phyloP scores from a whole-genome alignment of 2,329 filamentous ascomycete genomes.

The Nothophaeocryptopus gaeumannii region DNA sequence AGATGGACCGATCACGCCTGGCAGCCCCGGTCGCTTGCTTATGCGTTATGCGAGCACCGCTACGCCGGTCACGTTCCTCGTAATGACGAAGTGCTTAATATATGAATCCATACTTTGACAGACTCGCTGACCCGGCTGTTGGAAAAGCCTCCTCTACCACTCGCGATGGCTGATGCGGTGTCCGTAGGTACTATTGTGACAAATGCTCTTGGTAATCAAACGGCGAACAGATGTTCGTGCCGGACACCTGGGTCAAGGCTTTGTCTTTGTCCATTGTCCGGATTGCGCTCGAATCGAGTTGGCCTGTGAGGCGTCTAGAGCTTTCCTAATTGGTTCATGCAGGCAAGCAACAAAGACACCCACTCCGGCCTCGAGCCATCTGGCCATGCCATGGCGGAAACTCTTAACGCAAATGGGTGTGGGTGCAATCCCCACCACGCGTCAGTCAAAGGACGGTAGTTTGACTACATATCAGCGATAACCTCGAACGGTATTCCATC shows the following conservation, averaged over 20 bases:
- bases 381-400: constrained; percentile 4
- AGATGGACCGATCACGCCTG: too few relatives aligned
- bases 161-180: too few relatives aligned
- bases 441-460: constrained; percentile 4
- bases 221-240: constrained; percentile 4
- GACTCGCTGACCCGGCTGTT: too few relatives aligned
- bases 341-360: constrained; percentile 6
- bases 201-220: constrained; percentile 1
- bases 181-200: neutral
- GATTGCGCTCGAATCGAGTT: constrained; percentile 2
- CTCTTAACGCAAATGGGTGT: constrained; percentile 7
- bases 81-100: too few relatives aligned
- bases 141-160: too few relatives aligned
- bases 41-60: too few relatives aligned
- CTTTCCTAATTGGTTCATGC: constrained; percentile 8
- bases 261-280: constrained; percentile 12
- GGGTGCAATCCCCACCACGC: neutral
- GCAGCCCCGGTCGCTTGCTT: too few relatives aligned
- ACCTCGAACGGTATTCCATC: too few relatives aligned
- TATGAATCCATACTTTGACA: too few relatives aligned
- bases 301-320: constrained; percentile 3
- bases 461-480: constrained; percentile 3
- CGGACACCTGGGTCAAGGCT: neutral
- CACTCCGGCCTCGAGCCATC: neutral
- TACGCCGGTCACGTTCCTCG: too few relatives aligned